Base-by-base conservation (phyloP, 2,329 filamentous ascomycete species). In the Ceratocystis destructans region DNA sequence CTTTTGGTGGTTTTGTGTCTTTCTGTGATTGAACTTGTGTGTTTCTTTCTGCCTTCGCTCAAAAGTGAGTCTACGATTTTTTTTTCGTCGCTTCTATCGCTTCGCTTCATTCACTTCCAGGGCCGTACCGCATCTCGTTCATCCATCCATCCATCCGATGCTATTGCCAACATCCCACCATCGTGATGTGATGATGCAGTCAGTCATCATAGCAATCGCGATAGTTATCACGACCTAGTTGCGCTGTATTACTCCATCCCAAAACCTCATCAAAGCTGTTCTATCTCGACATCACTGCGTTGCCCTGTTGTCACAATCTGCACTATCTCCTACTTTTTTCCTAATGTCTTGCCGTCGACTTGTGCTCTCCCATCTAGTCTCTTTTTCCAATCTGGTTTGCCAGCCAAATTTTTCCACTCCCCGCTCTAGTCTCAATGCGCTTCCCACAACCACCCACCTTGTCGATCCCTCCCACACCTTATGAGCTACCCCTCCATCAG, bases 1-100 rank as follows among this genome's bases (percentile, higher is more conserved):
- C 46, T 70, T 70, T 70, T 70, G 64, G 46, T 67, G 70, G 67
- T 72, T 69, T 66, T 70, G 70, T 71, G 70, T 68, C 69, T 71
- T 72, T 71, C 69, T 70, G 70, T 69, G 44, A 63, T 50, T 68
- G 25, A 59, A 59, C 44, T 69, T 68, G 41, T 59, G 28, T 67
- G 68, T 68, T 72, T 69, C 70, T 71, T 72, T 69, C 70, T 71
- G 69, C 69, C 71, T 70, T 69, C 67, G 78, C 78, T 74, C 75
- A 80, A 81, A 80, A 80, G 79, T 81, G 75, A 80, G 79, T 80
- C 69, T 59, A 31, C 31, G 15, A n/a, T 37, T 70, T 69, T 57
- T 70, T 63, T 33, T 20, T 67, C 20, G n/a, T 12, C 28, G 37
- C 57, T 28, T 37, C 31, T 44, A 31, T 65, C 67, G 61, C 59